These are phyloP conservation scores for Kondoa subrosea DNA, from an alignment of 768 basidiomycete genomes.

Conservation along the genomic window DNA sequence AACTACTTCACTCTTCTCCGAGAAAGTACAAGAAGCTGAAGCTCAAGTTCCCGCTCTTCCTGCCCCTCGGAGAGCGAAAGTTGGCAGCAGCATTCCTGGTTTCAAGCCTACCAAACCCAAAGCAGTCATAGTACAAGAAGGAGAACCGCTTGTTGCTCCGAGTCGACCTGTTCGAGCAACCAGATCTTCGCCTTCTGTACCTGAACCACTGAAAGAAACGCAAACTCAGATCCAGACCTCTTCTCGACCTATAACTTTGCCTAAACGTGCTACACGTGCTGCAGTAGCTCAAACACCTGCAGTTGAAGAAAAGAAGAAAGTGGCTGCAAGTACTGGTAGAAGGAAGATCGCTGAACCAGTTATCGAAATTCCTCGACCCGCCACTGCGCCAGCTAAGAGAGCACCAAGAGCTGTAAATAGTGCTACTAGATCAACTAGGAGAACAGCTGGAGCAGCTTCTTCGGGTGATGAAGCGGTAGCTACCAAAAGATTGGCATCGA, in stretches of 20 bases:
- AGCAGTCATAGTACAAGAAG: background rate
- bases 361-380: background rate
- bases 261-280: background rate
- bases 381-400: background rate
- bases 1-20: background rate
- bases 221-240: background rate
- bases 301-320: background rate
- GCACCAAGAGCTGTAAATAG: background rate
- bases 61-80: background rate
- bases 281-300: background rate
- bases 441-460: background rate
- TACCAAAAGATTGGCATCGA: background rate
- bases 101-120: background rate
- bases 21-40: background rate
- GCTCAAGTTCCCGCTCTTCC: background rate
- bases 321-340: background rate
- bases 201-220: background rate
- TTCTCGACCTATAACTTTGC: background rate
- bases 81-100: background rate
- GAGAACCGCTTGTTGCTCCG: too few species aligned
- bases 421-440: background rate
- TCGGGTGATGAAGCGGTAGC: background rate
- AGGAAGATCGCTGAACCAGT: background rate
- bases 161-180: background rate
- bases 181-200: background rate